Conservation (phyloP, 805 yeast genomes). For the Zygoascus ofunaensis region DNA sequence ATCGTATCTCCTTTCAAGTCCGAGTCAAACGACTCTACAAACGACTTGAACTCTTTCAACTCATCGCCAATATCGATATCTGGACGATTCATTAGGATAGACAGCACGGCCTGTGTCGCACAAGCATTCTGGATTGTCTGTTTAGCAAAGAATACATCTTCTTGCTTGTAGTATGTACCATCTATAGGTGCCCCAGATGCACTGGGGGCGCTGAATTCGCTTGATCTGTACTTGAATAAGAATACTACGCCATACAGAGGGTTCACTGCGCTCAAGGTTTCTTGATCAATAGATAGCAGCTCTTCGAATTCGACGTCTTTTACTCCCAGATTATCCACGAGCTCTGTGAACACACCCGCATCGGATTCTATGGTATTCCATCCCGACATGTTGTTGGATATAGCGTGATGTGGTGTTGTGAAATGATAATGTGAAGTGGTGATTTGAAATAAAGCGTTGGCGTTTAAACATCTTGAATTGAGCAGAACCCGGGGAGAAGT, state of each 20-base stretch:
- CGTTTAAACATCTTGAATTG: too few relatives aligned
- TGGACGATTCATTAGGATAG: slow-evolving; percentile 40
- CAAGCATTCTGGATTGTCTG: slow-evolving; percentile 63
- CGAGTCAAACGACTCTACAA: slow-evolving; percentile 46
- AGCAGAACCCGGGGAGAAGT: too few relatives aligned
- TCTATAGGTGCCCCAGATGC: slow-evolving; percentile 28
- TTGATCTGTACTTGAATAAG: slow-evolving; percentile 49
- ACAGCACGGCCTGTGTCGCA: slow-evolving; percentile 64
- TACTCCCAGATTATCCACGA: slow-evolving; percentile 48
- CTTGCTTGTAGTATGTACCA: slow-evolving; percentile 33
- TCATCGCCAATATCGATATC: slow-evolving; percentile 42
- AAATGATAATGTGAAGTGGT: too few relatives aligned
- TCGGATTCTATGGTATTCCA: slow-evolving; percentile 64
- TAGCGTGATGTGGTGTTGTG: background rate
- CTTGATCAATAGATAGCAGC: slow-evolving; percentile 43
- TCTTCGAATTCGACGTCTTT: slow-evolving; percentile 49
- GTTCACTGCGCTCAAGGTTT: slow-evolving; percentile 16
- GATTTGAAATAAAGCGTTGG: too few relatives aligned
- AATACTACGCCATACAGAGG: slow-evolving; percentile 54
- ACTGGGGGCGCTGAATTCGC: slow-evolving; percentile 17
- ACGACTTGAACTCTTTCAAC: slow-evolving; percentile 39
- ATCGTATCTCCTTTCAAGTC: slow-evolving; percentile 53
- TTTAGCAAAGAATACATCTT: slow-evolving; percentile 45
- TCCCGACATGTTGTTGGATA: slow-evolving; percentile 24
- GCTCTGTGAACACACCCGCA: slow-evolving; percentile 57